Conservation (phyloP, 2,329 filamentous ascomycete genomes). For the Elsinoe australis region DNA sequence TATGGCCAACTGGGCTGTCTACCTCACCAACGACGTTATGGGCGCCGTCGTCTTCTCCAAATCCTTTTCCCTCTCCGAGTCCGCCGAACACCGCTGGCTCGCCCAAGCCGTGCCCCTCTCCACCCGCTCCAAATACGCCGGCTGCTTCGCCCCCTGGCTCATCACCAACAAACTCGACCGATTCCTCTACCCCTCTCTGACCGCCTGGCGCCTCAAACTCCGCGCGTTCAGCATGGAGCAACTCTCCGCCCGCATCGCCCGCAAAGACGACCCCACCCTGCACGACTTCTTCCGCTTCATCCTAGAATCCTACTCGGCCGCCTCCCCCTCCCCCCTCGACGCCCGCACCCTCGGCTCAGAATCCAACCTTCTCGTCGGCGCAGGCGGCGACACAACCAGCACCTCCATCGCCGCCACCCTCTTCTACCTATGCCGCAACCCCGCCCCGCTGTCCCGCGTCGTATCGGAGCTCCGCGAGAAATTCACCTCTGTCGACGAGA, state of each 20-base stretch:
- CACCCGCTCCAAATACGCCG: background rate
- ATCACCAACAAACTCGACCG: background rate
- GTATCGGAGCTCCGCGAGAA: background rate
- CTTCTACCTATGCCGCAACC: conserved; percentile 2
- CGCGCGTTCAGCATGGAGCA: background rate
- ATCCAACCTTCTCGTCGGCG: conserved; percentile 1
- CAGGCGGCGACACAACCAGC: conserved; percentile 4
- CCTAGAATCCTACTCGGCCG: background rate
- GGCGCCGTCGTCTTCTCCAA: conserved; percentile 3
- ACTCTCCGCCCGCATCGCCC: background rate
- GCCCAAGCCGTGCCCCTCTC: background rate
- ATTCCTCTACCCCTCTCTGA: background rate
- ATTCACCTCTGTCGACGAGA: background rate
- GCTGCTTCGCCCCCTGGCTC: background rate
- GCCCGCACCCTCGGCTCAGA: background rate
- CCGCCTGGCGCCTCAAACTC: background rate
- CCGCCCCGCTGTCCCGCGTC: background rate
- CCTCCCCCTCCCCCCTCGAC: background rate
- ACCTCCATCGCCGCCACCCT: conserved; percentile 3
- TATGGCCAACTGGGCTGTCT: conserved; percentile 5
- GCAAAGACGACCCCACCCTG: background rate
- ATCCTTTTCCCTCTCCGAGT: background rate
- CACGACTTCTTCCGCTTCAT: conserved; percentile 6
- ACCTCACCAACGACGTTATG: conserved; percentile 2
- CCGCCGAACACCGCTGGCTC: background rate